phyloP scores from a whole-genome alignment of 2,329 filamentous ascomycete genomes.

The Calonectria crousiana region DNA sequence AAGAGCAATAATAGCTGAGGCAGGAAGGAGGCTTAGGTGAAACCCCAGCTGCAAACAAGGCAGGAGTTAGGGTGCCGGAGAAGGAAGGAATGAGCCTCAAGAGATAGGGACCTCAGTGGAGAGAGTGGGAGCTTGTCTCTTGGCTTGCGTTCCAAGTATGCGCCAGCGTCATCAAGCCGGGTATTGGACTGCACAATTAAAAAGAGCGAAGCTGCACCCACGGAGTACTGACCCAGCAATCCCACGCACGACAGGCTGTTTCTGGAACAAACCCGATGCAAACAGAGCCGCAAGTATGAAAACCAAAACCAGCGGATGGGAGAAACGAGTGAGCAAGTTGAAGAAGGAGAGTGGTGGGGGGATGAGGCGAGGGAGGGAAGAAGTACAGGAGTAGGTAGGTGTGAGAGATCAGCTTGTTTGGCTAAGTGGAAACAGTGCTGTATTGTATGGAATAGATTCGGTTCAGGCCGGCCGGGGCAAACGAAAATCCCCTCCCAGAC shows the following conservation, averaged over 20 bases:
- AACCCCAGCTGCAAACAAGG: not conserved
- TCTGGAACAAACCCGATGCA: not conserved
- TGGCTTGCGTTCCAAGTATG: not conserved
- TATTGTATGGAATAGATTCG: slow-evolving; percentile 4
- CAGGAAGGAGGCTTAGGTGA: not conserved
- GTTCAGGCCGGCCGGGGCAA: not conserved
- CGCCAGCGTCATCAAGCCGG: not conserved
- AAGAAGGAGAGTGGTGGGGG: not conserved
- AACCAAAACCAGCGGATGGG: not conserved
- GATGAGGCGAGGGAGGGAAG: not conserved
- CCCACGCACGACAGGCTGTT: not conserved
- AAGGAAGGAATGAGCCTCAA: slow-evolving; percentile 2
- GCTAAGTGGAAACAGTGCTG: not conserved
- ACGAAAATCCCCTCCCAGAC: not conserved
- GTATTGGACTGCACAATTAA: not conserved
- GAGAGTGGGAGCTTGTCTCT: not conserved
- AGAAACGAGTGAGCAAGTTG: not conserved
- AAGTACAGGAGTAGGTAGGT: not conserved
- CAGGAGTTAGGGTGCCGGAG: not conserved
- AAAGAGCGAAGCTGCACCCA: not conserved
- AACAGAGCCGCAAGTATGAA: not conserved
- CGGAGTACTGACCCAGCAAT: not conserved
- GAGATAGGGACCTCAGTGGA: not conserved
- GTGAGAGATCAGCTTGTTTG: not conserved
- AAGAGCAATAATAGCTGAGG: not conserved